phyloP scores from a whole-genome alignment of 2,329 filamentous ascomycete species.

The Cordyceps cicadae region DNA sequence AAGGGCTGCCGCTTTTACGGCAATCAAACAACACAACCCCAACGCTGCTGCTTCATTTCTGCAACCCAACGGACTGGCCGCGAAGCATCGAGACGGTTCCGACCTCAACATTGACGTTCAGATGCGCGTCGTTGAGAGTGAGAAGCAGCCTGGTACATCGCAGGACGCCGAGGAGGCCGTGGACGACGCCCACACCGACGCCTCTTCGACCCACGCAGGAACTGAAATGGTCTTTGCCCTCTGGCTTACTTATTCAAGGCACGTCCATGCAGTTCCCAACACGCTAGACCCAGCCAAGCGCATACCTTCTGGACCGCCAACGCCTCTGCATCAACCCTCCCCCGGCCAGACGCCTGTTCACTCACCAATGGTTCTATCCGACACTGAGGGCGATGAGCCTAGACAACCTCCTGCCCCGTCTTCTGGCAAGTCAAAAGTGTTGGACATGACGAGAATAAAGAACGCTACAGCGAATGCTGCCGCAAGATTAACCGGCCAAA shows the following conservation, averaged over 20 bases:
- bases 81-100: conserved; percentile 81
- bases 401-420: conserved; percentile 34
- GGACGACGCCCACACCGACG: conserved; percentile 31
- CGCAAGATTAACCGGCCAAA: conserved; percentile 40
- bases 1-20: conserved; percentile 74
- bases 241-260: conserved; percentile 94
- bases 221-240: conserved; percentile 86
- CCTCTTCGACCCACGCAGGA: conserved; percentile 30
- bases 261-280: conserved; percentile 69
- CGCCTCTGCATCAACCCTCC: conserved; percentile 70
- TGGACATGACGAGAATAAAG: conserved; percentile 47
- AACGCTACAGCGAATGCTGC: conserved; percentile 48
- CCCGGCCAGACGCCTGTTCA: conserved; percentile 60
- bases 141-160: conserved; percentile 54
- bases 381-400: conserved; percentile 37
- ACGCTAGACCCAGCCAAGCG: conserved; percentile 43
- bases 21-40: conserved; percentile 71
- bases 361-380: conserved; percentile 50
- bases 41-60: conserved; percentile 75
- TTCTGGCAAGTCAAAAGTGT: conserved; percentile 22
- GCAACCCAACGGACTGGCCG: conserved; percentile 74
- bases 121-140: conserved; percentile 91
- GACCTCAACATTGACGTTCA: conserved; percentile 93
- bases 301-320: conserved; percentile 49
- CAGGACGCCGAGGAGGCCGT: conserved; percentile 57